phyloP scores from a whole-genome alignment of 129 eudicot genomes.

The Lactuca sativa region DNA sequence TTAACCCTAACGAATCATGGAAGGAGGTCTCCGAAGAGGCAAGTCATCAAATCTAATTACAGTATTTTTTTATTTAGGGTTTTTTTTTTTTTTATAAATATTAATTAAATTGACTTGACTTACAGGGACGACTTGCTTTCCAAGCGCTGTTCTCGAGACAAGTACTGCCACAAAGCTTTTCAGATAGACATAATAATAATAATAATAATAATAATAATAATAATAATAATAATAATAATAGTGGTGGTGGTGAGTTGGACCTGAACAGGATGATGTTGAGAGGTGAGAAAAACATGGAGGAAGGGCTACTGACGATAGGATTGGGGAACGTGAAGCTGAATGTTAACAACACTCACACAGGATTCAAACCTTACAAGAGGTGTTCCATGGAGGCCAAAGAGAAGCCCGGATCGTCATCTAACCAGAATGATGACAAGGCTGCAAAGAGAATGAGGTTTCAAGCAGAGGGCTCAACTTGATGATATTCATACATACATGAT shows the following conservation, averaged over 20 bases:
- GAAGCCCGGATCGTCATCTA: constrained; percentile 7
- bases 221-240: too few relatives aligned
- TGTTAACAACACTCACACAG: constrained; percentile 47
- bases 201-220: too few relatives aligned
- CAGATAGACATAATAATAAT: constrained; percentile 25
- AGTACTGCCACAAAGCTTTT: constrained; percentile 87
- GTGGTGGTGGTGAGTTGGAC: not conserved
- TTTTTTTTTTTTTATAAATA: not conserved
- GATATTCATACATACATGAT: not conserved
- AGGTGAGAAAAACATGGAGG: constrained; percentile 41
- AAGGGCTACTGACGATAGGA: constrained; percentile 41
- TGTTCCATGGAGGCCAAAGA: constrained; percentile 89
- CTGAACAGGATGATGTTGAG: constrained; percentile 17
- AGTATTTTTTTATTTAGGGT: not conserved
- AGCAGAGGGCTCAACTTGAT: constrained; percentile 57
- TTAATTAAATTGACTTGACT: not conserved
- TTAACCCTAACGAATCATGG: constrained; percentile 68
- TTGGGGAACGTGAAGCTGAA: constrained; percentile 50
- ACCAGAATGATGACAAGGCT: constrained; percentile 59
- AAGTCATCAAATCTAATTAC: constrained; percentile 13
- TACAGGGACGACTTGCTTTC: constrained; percentile 88
- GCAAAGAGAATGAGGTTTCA: constrained; percentile 80
- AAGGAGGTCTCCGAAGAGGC: constrained; percentile 99
- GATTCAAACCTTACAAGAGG: constrained; percentile 90
- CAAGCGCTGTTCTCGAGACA: constrained; percentile 81